Evolutionary conservation across 2,329 filamentous ascomycete species (phyloP).

Genomic region (Cladosporium velox): DNA sequence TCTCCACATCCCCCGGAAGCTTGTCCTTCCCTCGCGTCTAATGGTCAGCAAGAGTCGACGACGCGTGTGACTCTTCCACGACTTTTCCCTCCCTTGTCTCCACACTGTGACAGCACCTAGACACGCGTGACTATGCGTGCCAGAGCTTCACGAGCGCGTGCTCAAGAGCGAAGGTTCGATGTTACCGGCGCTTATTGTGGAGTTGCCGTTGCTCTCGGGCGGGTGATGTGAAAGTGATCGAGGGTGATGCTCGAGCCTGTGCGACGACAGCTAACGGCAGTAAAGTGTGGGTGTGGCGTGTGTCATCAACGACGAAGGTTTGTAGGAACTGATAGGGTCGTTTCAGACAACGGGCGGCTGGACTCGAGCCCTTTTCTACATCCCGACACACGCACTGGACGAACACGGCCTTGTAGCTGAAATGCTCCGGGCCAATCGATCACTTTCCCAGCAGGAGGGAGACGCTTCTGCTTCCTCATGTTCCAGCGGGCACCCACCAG

Average conservation of each 20-base stretch:
- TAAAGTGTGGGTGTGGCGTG: conserved; percentile 31
- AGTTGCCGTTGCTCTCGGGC: conserved; percentile 18
- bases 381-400: conserved; percentile 4
- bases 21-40: conserved; percentile 9
- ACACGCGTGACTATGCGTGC: conserved; percentile 17
- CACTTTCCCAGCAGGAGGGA: not conserved
- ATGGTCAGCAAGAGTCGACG: conserved; percentile 12
- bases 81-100: conserved; percentile 2
- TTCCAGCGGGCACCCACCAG: conserved; percentile 15
- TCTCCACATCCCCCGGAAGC: conserved; percentile 30
- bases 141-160: conserved; percentile 20
- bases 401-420: conserved; percentile 10
- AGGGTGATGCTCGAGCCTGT: conserved; percentile 16
- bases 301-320: conserved; percentile 32
- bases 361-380: conserved; percentile 1
- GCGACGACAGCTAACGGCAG: conserved; percentile 24
- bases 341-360: conserved; percentile 4
- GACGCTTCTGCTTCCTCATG: conserved; percentile 7
- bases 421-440: conserved; percentile 7
- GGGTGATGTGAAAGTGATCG: conserved; percentile 7
- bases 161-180: conserved; percentile 27
- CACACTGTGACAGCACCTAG: conserved; percentile 20
- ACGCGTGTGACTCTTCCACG: conserved; percentile 13
- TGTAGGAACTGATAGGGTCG: not conserved
- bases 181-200: conserved; percentile 26